These are phyloP conservation scores for Xerocomus potaroensis DNA, from an alignment of 768 basidiomycete species.

Conservation along the genomic window DNA sequence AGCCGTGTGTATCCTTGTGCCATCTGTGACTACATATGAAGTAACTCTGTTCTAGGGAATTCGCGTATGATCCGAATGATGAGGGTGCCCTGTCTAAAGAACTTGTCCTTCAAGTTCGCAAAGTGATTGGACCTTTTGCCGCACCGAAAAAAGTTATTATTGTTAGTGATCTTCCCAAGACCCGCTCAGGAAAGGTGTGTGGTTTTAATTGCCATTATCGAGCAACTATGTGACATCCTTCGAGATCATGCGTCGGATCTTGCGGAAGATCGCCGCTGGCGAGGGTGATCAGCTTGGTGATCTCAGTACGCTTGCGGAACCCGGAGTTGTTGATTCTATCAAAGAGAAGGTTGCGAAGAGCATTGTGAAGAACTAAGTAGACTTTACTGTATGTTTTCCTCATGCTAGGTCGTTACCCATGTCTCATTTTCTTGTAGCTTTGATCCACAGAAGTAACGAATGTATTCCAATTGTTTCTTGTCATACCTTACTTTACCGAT, in stretches of 20 bases:
- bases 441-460: background rate
- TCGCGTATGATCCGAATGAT: conserved; percentile 65
- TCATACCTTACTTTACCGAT: too few species aligned
- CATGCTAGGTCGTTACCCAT: background rate
- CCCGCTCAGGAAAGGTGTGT: conserved; percentile 80
- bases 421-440: background rate
- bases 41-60: conserved; percentile 52
- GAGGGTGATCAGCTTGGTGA: conserved; percentile 96
- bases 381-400: background rate
- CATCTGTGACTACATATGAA: background rate
- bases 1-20: conserved; percentile 56
- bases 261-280: conserved; percentile 94
- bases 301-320: conserved; percentile 90
- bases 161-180: conserved; percentile 87
- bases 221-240: background rate
- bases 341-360: conserved; percentile 67
- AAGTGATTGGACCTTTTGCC: conserved; percentile 97
- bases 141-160: conserved; percentile 91
- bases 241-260: conserved; percentile 92
- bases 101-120: conserved; percentile 90
- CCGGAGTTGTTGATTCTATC: conserved; percentile 78
- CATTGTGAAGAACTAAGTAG: conserved; percentile 15
- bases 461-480: too few species aligned
- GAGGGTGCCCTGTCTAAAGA: conserved; percentile 78
- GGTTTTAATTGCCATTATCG: background rate